These are phyloP conservation scores for Diaporthe eres DNA, from an alignment of 2,329 filamentous ascomycete species.

Conservation along the genomic window DNA sequence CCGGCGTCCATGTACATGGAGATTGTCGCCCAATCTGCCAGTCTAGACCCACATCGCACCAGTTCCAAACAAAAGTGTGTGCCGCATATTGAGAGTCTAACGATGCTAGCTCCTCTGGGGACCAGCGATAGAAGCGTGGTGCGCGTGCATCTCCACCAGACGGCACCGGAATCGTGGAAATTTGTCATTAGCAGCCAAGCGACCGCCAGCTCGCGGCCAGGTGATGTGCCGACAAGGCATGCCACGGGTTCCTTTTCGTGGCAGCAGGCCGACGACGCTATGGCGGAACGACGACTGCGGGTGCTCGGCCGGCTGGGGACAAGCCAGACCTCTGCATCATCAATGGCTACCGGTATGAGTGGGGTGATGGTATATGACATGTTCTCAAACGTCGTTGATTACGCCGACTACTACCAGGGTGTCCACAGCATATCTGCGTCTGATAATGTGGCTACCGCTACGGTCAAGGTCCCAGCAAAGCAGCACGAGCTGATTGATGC, in stretches of 20 bases:
- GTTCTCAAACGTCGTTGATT: conserved; percentile 40
- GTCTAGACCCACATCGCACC: neutral
- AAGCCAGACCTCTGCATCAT: conserved; percentile 3
- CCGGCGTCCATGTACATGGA: conserved; percentile 50
- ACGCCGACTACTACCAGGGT: conserved; percentile 40
- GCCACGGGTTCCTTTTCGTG: conserved; percentile 10
- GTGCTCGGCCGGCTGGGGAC: conserved; percentile 11
- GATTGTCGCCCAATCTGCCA: conserved; percentile 44
- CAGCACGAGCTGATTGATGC: neutral
- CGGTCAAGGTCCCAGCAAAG: conserved; percentile 36
- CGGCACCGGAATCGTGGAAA: neutral
- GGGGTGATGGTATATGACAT: conserved; percentile 53
- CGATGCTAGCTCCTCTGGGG: conserved; percentile 10
- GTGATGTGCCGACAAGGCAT: conserved; percentile 3
- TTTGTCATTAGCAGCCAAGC: conserved; percentile 19
- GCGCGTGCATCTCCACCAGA: conserved; percentile 7
- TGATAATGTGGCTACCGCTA: conserved; percentile 39
- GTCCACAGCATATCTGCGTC: conserved; percentile 37
- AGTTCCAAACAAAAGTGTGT: neutral
- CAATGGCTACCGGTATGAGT: conserved; percentile 52
- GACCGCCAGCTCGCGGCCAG: neutral
- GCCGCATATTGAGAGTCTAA: neutral
- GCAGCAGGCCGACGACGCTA: neutral
- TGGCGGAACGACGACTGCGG: conserved; percentile 18
- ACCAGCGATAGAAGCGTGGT: neutral